Percentiles rank a stretch among this genome's conserved stretches.
Evolutionary conservation across 2,329 filamentous ascomycete species (phyloP).

Genomic region (Ascochyta pisi): DNA sequence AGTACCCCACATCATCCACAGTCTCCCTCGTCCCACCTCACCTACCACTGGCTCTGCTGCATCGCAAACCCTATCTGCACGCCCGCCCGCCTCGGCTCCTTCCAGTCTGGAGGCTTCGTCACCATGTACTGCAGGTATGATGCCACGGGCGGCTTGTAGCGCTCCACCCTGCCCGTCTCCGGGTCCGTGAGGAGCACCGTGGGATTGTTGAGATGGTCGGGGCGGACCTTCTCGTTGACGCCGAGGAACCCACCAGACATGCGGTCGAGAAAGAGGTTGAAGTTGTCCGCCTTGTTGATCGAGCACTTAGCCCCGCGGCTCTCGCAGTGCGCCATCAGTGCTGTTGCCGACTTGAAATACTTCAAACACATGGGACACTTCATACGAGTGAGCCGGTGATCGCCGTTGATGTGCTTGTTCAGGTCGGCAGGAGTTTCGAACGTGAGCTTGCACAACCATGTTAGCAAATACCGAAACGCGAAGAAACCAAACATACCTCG

Average conservation of each 20-base stretch:
- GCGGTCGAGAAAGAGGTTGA: constrained; percentile 46
- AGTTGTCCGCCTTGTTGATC: constrained; percentile 48
- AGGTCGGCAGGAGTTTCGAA: constrained; percentile 41
- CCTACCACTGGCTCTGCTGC: background rate
- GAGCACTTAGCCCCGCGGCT: constrained; percentile 37
- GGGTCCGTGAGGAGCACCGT: constrained; percentile 25
- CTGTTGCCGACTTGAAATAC: constrained; percentile 47
- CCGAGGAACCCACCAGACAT: constrained; percentile 53
- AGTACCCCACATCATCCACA: too few relatives aligned
- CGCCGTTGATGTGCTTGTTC: constrained; percentile 44
- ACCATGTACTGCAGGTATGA: constrained; percentile 42
- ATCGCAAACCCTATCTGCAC: constrained; percentile 1
- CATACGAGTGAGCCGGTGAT: constrained; percentile 46
- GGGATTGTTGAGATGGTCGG: constrained; percentile 40
- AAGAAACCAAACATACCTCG: constrained; percentile 34
- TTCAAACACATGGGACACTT: constrained; percentile 52
- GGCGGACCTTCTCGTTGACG: constrained; percentile 39
- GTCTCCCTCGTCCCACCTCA: too few relatives aligned
- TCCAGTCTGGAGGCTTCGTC: constrained; percentile 42
- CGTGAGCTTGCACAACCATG: constrained; percentile 25
- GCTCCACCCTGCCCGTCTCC: constrained; percentile 31
- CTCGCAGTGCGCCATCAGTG: constrained; percentile 53
- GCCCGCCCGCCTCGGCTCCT: constrained; percentile 24
- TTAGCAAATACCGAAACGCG: constrained; percentile 28
- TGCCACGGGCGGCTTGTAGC: constrained; percentile 34